Evolutionary conservation across 2,329 filamentous ascomycete genomes (phyloP), one percentile per base, ranked within the genome.

Genomic region (Cercospora zeae-maydis): DNA sequence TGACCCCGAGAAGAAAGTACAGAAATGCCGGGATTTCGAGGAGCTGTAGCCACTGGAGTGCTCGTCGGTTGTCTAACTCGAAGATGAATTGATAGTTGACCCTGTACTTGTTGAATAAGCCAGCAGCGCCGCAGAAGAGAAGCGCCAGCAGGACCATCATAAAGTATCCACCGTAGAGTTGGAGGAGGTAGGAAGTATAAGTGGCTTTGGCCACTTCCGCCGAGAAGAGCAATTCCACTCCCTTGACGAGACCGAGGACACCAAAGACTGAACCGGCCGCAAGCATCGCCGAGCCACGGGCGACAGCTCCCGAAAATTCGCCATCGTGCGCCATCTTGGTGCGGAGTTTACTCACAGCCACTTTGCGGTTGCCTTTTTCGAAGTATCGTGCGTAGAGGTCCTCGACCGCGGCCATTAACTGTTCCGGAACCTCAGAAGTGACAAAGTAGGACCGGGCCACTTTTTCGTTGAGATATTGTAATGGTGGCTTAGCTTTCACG

Each of bases 331-430:
- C 73, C 13, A 82, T 83, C 66, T 91, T 86, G 27, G 88, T 88
- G 52, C 93, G 88, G 19, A 99, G 84, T 77, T 97, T 97, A 21
- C 89, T 88, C 2, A 89, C 88, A 0, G 95, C 95, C 36, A 97
- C 83, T 77, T 99, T 99, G 75, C 89, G 91, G 75, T 96, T 96
- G 3, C 93, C 93, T 52, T 88, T 86, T 78, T 97, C 93, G 72
- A 99, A 98, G 76, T 98, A 98, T 59, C 92, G 85, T 0, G 93
- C 89, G 73, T 98, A 99, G 0, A 99, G 81, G 76, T 97, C 93
- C 75, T 99, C 95, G 0, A 93, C 89, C 0, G 86, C 84, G 57
- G 86, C 84, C 62, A 99, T 88, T 67, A 96, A 86, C 8, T 84
- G 84, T 67, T 98, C 93, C 0, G 96, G 80, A 2, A 91, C 83